Base-by-base conservation (phyloP, 2,329 filamentous ascomycete species). In the Aspergillus sp. region DNA sequence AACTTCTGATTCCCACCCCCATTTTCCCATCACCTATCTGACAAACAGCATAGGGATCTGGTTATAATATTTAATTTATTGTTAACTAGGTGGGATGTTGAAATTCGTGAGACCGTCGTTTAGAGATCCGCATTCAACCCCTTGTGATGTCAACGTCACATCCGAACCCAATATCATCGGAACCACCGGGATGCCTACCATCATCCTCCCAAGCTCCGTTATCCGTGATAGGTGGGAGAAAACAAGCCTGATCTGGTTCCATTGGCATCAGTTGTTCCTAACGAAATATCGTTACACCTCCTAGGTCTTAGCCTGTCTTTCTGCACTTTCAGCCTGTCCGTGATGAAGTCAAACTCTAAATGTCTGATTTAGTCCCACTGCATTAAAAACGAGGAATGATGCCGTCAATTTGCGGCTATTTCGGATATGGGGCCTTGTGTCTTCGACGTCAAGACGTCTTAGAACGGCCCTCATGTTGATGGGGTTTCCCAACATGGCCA, bases 381-480 rank as follows among this genome's bases (percentile, higher is more conserved):
- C 34, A 36, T 22, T 18, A 7, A 36, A 7, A 36, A 11, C 30
- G 9, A 32, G 30, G 30, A 15, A 8, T 34, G 15, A 17, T 20
- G 9, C 8, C 20, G 17, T 20, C 30, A 8, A 26, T 12, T 15
- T 11, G 22, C 41, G 17, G 41, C 41, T n/a, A 17, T 45, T 48
- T 36, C 34, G 34, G 34, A 36, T 36, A 36, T n/a, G 34, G 7
- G 34, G 15, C 12, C 34, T n/a, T 50, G 56, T 52, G 49, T 68
- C 61, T 61, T 49, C 12, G 59, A 63, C 61, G 64, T 69, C 65
- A 66, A 64, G 44, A 64, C 52, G 48, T 58, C 50, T 57, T 48
- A 44, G 24, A 55, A 51, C 53, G 34, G 45, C 26, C 22, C 15
- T 15, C 12, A 13, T 30, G 9, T 51, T 38, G 20, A 34, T 24